Conservation (phyloP, 805 yeast species). For the Candida insectorum region DNA sequence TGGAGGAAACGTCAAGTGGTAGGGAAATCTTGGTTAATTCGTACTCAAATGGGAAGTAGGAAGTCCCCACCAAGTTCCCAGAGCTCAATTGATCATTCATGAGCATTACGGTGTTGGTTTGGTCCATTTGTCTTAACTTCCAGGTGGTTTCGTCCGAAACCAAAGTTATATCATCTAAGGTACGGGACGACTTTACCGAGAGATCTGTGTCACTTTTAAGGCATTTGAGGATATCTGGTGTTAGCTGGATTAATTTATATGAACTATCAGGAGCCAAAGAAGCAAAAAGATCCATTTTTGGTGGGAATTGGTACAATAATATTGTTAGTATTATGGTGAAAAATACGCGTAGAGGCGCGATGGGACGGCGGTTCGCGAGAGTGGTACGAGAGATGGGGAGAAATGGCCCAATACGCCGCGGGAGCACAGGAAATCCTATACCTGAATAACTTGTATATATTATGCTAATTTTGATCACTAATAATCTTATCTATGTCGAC, state of each 20-base stretch:
- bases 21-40: constrained; percentile 19
- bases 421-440: too few relatives aligned
- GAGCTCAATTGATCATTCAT: constrained; percentile 9
- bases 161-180: constrained; percentile 44
- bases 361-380: too few relatives aligned
- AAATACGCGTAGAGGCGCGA: too few relatives aligned
- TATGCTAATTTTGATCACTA: constrained; percentile 61
- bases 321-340: too few relatives aligned
- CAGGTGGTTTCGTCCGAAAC: constrained; percentile 61
- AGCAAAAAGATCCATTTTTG: too few relatives aligned
- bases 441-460: too few relatives aligned
- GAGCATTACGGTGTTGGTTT: constrained; percentile 77
- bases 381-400: too few relatives aligned
- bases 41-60: constrained; percentile 29
- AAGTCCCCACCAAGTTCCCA: constrained; percentile 21
- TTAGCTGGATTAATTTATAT: constrained; percentile 51
- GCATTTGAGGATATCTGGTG: constrained; percentile 44
- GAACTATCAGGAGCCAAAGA: constrained; percentile 10
- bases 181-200: constrained; percentile 32
- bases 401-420: too few relatives aligned
- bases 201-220: constrained; percentile 28
- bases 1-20: not conserved
- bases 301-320: too few relatives aligned
- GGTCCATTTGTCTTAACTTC: constrained; percentile 73
- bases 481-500: constrained; percentile 71